Base-by-base conservation (phyloP, 805 yeast species). In the Candida ulmi region DNA sequence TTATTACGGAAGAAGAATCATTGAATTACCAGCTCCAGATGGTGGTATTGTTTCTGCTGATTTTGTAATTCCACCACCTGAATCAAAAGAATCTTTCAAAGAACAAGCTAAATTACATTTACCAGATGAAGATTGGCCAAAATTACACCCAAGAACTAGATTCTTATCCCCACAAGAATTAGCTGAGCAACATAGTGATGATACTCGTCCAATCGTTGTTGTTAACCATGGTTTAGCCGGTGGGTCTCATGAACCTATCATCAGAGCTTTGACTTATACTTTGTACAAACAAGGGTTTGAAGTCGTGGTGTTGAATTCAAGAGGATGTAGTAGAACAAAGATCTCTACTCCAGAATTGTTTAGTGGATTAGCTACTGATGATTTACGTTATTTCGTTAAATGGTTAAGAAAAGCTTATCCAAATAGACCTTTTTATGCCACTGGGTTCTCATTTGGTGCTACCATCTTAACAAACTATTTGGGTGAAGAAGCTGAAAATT, bases 251-350 rank as follows among this genome's bases (percentile, higher is more conserved):
- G 93, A 84, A 56, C 78, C 85, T 17, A 80, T 80, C 41, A 74
- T 83, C 35, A 69, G 88, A 45, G 72, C 82, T 8, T 62, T 78
- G 29, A 60, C 76, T 28, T 62, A 64, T 34, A 58, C 62, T 17
- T 59, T 80, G 35, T 67, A 72, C 25, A 50, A 57, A 1, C 60
- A 62, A 13, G 62, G 63, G 39, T 69, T 78, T 55, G 77, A 81
- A 60, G 81, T 79, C 35, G 83, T 80, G 16, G 76, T 74, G 3
- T 53, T 84, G 36, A 83, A 82, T 55, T 70, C 84, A 15, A 68
- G 95, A 53, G 95, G 95, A 4, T 83, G 91, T 60, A 82, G 87
- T 24, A 71, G 86, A 54, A 81, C 87, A 17, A 80, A 80, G 45
- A 67, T 84, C 40, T 73, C 87, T 2, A 75, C 86, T 6, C 86